Base-by-base conservation (phyloP, 345 rosid genomes). In the Eucalyptus regnans region DNA sequence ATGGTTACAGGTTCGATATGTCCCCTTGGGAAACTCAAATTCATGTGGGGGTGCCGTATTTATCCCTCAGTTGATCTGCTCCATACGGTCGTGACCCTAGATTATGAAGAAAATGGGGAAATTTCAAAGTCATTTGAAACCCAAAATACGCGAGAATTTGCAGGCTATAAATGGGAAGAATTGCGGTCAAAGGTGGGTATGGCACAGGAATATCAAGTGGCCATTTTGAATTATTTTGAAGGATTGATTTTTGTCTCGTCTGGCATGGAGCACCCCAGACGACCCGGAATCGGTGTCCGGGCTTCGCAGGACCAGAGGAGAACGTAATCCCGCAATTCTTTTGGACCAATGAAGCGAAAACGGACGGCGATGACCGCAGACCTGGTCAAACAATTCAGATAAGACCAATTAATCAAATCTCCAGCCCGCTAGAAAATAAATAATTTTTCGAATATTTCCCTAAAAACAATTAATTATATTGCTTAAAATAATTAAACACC, bases 1-100 rank as follows among this genome's bases (percentile, higher is more conserved):
- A 64, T n/a, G 76, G 0, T n/a, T 7, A n/a, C 17, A 16, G 41
- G 1, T n/a, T 14, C 37, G 2, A 5, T n/a, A 29, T 1, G 9
- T n/a, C 5, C 76, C 1, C 37, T 14, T 4, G 76, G 76, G 18
- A 64, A n/a, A 64, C 37, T n/a, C 37, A n/a, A 64, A 64, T 64
- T 64, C 76, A 13, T n/a, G 37, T 64, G 1, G 76, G 71, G 41
- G 41, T 3, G 16, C 37, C 18, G 4, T 3, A 14, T 31, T 14
- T 64, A 64, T 64, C 76, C 37, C 8, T 64, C 76, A 64, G 18
- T 2, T n/a, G 0, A 68, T 37, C 0, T 17, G 23, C 44, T 33
- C 46, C 5, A 18, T 71, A 71, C 3, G 25, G 1, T 71, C 13
- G 44, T 33, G 12, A 33, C 12, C 7, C 44, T 2, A 5, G 10